Evolutionary conservation across 2,329 filamentous ascomycete genomes (phyloP), one percentile per base, ranked within the genome.

Genomic region (Pseudopyricularia cyperi): DNA sequence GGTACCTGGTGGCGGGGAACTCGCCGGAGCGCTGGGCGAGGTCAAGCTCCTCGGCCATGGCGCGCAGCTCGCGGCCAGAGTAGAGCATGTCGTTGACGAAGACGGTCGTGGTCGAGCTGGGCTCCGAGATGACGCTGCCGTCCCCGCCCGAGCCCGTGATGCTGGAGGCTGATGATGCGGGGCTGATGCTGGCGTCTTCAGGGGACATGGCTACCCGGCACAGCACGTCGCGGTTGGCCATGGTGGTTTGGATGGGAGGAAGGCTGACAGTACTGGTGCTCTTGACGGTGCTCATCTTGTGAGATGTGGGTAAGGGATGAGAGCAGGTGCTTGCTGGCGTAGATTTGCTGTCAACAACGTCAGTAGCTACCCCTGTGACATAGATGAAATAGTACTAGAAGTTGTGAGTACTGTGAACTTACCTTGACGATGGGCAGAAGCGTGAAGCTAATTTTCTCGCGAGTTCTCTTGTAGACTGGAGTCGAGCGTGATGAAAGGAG

Each of bases 11-110:
- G 28, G 26, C n/a, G 7, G 49, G 49, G 37, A 51, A 51, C 49
- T 51, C 49, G 22, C 37, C 49, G 32, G 49, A 32, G 35, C 28
- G 49, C 2, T 51, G 49, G 22, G 49, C 37, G 7, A 39, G 28
- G n/a, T 46, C 35, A 6, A 51, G 37, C 37, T 51, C 49, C 15
- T 44, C 37, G 8, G 49, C 49, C 49, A 51, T 51, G 49, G n/a
- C 28, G 26, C 49, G 49, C 5, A 51, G n/a, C 49, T 51, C 49
- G 11, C 22, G 39, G 35, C 35, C n/a, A 3, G 49, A 30, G 28
- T 51, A 51, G 35, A 51, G 49, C 6, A 46, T 51, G 37, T 51
- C 49, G 15, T 51, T 51, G 33, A 33, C 37, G 15, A 34, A 37
- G 26, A 51, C 8, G 17, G 49, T 44, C 8, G 49, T 46, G 12